These are phyloP conservation scores for Adansonia gregorii DNA, from an alignment of 441 rosid genomes.

Conservation along the genomic window DNA sequence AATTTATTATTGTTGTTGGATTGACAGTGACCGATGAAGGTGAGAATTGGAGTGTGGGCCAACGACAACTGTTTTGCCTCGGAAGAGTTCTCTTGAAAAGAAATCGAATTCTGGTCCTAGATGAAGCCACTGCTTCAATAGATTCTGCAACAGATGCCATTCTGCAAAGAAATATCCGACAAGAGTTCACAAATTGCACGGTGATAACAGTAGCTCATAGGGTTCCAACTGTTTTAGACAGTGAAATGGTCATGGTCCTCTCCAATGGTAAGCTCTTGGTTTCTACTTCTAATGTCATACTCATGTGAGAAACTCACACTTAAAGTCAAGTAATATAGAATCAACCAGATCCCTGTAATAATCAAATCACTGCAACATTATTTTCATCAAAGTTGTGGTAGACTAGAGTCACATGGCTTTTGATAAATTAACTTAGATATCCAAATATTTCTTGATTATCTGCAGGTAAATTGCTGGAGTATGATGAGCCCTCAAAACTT, in stretches of 20 bases:
- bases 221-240: constrained; percentile 85
- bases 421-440: background rate
- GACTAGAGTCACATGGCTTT: background rate
- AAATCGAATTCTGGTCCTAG: constrained; percentile 76
- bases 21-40: constrained; percentile 83
- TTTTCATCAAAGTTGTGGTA: background rate
- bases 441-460: background rate
- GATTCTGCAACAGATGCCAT: constrained; percentile 81
- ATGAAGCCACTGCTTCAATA: constrained; percentile 95
- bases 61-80: constrained; percentile 82
- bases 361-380: constrained; percentile 18
- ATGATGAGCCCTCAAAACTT: constrained; percentile 72
- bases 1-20: constrained; percentile 7
- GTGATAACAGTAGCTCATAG: constrained; percentile 84
- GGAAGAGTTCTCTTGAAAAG: constrained; percentile 80
- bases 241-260: constrained; percentile 93
- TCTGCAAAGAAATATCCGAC: constrained; percentile 68
- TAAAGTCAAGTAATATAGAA: too few species aligned
- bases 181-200: constrained; percentile 70
- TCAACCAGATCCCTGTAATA: background rate
- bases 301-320: too few species aligned
- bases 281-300: background rate
- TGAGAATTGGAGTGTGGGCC: constrained; percentile 95
- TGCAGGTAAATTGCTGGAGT: constrained; percentile 73
- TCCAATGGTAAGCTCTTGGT: constrained; percentile 53